phyloP scores from a whole-genome alignment of 495 filamentous ascomycete genomes.

The Neurospora sp. region DNA sequence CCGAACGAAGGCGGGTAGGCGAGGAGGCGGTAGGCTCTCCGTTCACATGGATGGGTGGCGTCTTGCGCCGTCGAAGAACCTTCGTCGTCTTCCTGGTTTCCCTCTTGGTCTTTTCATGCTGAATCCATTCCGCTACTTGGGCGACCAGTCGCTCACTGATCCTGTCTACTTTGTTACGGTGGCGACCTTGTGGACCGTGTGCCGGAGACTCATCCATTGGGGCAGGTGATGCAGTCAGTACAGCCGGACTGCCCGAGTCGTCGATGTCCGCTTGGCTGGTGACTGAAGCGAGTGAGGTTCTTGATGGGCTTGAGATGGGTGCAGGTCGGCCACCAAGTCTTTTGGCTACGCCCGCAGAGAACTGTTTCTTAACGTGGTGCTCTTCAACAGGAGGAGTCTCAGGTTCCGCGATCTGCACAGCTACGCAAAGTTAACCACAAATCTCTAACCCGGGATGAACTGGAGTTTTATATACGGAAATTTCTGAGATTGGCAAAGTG shows the following conservation, averaged over 20 bases:
- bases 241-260: conserved; percentile 8
- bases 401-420: conserved; percentile 41
- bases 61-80: conserved; percentile 20
- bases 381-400: conserved; percentile 28
- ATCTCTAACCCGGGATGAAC: not conserved
- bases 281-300: conserved; percentile 26
- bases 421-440: conserved; percentile 20
- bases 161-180: conserved; percentile 29
- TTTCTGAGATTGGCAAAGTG: not conserved
- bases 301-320: conserved; percentile 23
- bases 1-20: conserved; percentile 17
- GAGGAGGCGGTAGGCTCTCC: not conserved
- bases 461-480: not conserved
- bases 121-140: conserved; percentile 72
- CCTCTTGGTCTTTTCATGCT: conserved; percentile 61
- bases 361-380: conserved; percentile 31
- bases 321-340: conserved; percentile 32
- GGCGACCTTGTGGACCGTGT: conserved; percentile 17
- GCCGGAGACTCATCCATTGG: conserved; percentile 20
- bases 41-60: conserved; percentile 9
- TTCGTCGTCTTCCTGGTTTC: conserved; percentile 38
- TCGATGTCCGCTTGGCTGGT: conserved; percentile 26
- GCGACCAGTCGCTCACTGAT: conserved; percentile 46
- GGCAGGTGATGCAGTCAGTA: conserved; percentile 16
- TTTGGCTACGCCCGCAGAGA: conserved; percentile 28